A percentile compares a stretch with the other conserved stretches of the same genome.
These are phyloP conservation scores for Eucalyptus cloeziana DNA, from an alignment of 345 rosid species.

Conservation along the genomic window DNA sequence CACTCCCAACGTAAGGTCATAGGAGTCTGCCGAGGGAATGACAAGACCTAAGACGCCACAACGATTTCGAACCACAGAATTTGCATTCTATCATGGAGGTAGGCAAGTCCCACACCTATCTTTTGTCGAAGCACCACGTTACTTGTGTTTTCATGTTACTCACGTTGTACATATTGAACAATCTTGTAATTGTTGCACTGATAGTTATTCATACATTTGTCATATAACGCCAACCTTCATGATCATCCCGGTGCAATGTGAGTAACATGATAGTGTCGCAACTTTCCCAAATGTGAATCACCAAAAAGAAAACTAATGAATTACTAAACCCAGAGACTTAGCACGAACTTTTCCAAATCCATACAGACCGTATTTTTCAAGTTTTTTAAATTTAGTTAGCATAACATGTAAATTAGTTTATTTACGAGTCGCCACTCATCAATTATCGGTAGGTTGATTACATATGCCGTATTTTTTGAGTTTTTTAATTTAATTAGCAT, in stretches of 20 bases:
- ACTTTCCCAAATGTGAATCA: not conserved
- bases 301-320: not conserved
- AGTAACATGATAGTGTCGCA: not conserved
- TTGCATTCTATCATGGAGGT: not conserved
- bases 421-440: not conserved
- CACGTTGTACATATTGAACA: not conserved
- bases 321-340: not conserved
- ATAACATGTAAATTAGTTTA: not conserved
- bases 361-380: fast-evolving
- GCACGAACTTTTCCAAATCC: not conserved
- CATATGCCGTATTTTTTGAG: too few relatives aligned
- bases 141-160: too few relatives aligned
- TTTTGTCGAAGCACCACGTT: not conserved
- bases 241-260: not conserved
- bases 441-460: too few relatives aligned
- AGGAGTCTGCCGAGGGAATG: not conserved
- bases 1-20: not conserved
- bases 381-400: not conserved
- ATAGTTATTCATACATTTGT: not conserved
- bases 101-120: not conserved
- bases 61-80: not conserved
- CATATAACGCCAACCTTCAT: not conserved
- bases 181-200: not conserved
- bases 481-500: too few relatives aligned
- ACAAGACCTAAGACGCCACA: not conserved